Conservation (phyloP, 2,329 filamentous ascomycete genomes). For the Trichoderma gracile region DNA sequence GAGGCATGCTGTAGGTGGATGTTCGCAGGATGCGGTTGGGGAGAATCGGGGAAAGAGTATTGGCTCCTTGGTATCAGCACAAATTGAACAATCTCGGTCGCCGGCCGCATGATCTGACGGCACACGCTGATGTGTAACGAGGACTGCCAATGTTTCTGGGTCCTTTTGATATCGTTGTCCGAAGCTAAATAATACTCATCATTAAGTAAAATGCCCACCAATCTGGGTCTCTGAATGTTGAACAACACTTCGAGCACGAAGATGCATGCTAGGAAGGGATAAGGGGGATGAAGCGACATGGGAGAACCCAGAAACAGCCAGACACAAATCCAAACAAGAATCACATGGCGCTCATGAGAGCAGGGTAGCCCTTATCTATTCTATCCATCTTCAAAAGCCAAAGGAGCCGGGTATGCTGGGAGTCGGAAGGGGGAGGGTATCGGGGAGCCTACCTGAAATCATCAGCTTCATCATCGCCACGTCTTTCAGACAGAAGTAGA, state of each 20-base stretch:
- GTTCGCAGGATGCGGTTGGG: conserved; percentile 39
- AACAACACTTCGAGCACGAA: background rate
- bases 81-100: conserved; percentile 41
- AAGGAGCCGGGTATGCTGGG: conserved; percentile 5
- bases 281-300: background rate
- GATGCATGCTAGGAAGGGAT: no score
- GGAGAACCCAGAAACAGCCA: background rate
- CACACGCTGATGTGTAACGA: conserved; percentile 38
- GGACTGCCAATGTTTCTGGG: conserved; percentile 32
- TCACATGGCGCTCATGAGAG: background rate
- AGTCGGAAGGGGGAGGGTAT: conserved; percentile 6
- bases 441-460: conserved; percentile 37
- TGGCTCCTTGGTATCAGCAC: conserved; percentile 37
- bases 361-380: background rate
- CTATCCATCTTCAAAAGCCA: background rate
- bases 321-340: background rate
- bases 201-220: conserved; percentile 15
- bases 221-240: background rate
- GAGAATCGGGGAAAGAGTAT: conserved; percentile 38
- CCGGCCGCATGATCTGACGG: conserved; percentile 30
- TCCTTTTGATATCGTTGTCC: conserved; percentile 40
- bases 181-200: conserved; percentile 30
- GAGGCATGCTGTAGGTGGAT: conserved; percentile 39
- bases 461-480: conserved; percentile 33
- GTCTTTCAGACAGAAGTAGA: conserved; percentile 30